phyloP scores from a whole-genome alignment of 495 filamentous ascomycete species.

The Daldinia caldariorum region DNA sequence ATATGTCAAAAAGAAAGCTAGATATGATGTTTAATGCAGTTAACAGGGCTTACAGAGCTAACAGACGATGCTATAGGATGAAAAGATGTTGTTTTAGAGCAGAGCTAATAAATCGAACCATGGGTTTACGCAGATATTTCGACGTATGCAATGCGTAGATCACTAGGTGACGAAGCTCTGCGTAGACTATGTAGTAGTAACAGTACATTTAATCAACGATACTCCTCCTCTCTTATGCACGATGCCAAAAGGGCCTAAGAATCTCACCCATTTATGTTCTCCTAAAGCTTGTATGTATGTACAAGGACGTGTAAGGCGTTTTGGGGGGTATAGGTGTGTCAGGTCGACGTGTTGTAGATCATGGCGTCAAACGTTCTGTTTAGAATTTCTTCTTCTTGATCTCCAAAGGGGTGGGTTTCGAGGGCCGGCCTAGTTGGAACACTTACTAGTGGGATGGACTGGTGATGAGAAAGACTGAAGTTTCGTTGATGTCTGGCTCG shows the following conservation, averaged over 20 bases:
- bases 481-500: not conserved
- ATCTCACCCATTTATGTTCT: not conserved
- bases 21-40: conserved; percentile 13
- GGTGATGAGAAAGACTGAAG: conserved; percentile 1
- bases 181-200: conserved; percentile 29
- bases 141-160: conserved; percentile 48
- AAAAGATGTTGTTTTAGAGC: conserved; percentile 31
- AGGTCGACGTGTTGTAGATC: conserved; percentile 51
- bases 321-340: conserved; percentile 46
- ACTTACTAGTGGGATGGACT: conserved; percentile 1
- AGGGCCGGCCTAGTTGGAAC: conserved; percentile 41
- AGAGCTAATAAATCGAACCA: conserved; percentile 19
- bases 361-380: conserved; percentile 54
- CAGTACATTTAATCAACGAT: no score
- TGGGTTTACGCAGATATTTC: conserved; percentile 37
- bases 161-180: conserved; percentile 41
- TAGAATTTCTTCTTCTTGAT: conserved; percentile 48
- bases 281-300: no score
- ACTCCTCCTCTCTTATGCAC: no score
- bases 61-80: conserved; percentile 34
- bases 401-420: conserved; percentile 33
- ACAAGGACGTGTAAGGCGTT: conserved; percentile 45
- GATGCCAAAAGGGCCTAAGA: not conserved
- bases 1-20: conserved; percentile 20
- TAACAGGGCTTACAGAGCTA: conserved; percentile 19